A percentile compares a stretch with the other conserved stretches of the same genome.
phyloP scores from a whole-genome alignment of 306 rosid species.

The Trifolium subterraneum region DNA sequence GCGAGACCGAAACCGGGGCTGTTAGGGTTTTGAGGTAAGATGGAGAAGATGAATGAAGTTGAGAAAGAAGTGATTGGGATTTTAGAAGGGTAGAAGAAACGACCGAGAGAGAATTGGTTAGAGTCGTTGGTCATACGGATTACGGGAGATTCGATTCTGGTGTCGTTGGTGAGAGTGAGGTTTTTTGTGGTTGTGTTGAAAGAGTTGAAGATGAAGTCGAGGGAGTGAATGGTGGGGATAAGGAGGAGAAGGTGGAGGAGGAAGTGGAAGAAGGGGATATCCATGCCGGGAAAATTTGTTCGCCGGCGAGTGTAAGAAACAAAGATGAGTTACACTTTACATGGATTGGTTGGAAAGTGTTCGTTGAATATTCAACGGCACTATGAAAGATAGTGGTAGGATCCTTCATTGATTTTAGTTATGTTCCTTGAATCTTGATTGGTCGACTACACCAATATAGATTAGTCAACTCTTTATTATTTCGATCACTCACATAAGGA shows the following conservation, averaged over 20 bases:
- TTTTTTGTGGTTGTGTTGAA: constrained; percentile 58
- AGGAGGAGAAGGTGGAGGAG: neutral
- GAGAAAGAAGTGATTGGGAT: constrained; percentile 64
- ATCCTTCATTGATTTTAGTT: no score
- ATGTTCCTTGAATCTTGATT: no score
- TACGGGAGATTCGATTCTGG: constrained; percentile 57
- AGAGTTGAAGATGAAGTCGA: constrained; percentile 71
- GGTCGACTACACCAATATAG: no score
- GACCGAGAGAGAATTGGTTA: constrained; percentile 63
- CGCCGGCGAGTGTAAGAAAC: constrained; percentile 3
- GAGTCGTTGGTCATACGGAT: constrained; percentile 81
- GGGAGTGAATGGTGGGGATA: constrained; percentile 34
- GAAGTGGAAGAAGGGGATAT: neutral
- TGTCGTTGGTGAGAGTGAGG: constrained; percentile 69
- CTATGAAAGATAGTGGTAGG: no score
- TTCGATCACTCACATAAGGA: no score
- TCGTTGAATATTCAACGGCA: neutral
- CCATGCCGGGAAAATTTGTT: constrained; percentile 37
- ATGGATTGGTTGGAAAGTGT: neutral
- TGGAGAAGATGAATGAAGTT: constrained; percentile 83
- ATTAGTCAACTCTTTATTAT: no score
- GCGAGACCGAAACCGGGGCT: constrained; percentile 90
- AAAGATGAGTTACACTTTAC: neutral
- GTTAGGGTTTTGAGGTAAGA: constrained; percentile 58
- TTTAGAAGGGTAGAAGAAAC: constrained; percentile 60